phyloP scores from a whole-genome alignment of 2,329 filamentous ascomycete genomes.

The Monosporascus sp. region DNA sequence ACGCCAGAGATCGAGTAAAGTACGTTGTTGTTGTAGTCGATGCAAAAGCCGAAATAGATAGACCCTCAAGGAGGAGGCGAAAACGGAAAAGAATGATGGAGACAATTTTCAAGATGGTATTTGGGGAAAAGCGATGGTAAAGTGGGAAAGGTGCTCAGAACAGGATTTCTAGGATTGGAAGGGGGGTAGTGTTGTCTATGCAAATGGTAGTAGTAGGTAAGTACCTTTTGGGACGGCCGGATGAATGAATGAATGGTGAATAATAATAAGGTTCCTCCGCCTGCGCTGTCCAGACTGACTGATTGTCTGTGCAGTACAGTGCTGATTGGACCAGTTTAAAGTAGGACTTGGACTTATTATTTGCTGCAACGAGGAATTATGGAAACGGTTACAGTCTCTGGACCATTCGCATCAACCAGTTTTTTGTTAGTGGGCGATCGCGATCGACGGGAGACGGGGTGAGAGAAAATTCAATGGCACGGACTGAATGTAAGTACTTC shows the following conservation, averaged over 20 bases:
- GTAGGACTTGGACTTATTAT: too few species aligned
- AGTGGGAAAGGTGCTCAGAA: neutral
- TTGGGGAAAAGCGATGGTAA: neutral
- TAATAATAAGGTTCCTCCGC: constrained; percentile 4
- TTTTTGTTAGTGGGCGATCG: constrained; percentile 13
- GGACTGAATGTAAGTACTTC: neutral
- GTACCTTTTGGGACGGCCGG: too few species aligned
- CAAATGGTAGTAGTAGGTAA: too few species aligned
- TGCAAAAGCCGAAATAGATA: neutral
- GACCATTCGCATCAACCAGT: neutral
- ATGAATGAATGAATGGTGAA: neutral
- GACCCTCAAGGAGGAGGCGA: too few species aligned
- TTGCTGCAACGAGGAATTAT: neutral
- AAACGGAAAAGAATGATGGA: neutral
- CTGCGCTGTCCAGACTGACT: neutral
- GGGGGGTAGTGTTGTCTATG: too few species aligned
- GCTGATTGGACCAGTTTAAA: neutral
- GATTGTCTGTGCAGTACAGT: neutral
- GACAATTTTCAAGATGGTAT: neutral
- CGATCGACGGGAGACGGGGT: constrained; percentile 3
- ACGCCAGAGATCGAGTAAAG: neutral
- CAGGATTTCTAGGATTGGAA: neutral
- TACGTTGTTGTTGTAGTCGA: neutral
- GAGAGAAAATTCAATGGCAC: neutral
- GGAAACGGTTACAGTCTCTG: neutral